These are phyloP conservation scores for Penicillium steckii DNA, from an alignment of 495 filamentous ascomycete species.

Conservation along the genomic window DNA sequence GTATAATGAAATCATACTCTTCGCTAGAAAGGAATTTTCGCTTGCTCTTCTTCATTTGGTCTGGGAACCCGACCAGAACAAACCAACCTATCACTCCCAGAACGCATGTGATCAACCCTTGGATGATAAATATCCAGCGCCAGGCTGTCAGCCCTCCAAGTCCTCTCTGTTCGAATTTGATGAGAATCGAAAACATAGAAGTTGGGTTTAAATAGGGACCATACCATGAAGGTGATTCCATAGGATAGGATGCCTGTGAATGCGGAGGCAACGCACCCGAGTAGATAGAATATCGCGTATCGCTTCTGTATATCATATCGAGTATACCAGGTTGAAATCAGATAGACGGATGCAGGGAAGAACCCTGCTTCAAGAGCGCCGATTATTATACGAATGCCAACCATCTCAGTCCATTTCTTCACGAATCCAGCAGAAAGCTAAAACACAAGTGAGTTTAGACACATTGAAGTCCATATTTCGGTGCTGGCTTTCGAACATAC, in stretches of 20 bases:
- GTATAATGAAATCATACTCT: slow-evolving; percentile 36
- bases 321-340: slow-evolving; percentile 58
- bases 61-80: slow-evolving; percentile 51
- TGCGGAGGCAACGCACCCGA: slow-evolving; percentile 54
- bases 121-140: slow-evolving; percentile 25
- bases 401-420: slow-evolving; percentile 46
- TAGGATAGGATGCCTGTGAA: slow-evolving; percentile 59
- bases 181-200: background rate
- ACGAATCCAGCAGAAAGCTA: slow-evolving; percentile 43
- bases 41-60: slow-evolving; percentile 26
- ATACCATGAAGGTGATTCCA: slow-evolving; percentile 52
- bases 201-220: background rate
- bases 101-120: slow-evolving; percentile 32
- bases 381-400: slow-evolving; percentile 54
- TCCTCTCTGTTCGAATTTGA: slow-evolving; percentile 17
- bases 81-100: slow-evolving; percentile 32
- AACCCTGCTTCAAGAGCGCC: slow-evolving; percentile 58
- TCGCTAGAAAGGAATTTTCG: slow-evolving; percentile 37
- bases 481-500: too few species aligned
- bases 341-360: slow-evolving; percentile 55
- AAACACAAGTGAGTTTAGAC: background rate
- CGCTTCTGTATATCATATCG: slow-evolving; percentile 44
- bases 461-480: too few species aligned
- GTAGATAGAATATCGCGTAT: slow-evolving; percentile 57
- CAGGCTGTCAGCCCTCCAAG: slow-evolving; percentile 13